These are phyloP conservation scores for Harringtonia aguacate DNA, from an alignment of 2,329 filamentous ascomycete species.

Conservation along the genomic window DNA sequence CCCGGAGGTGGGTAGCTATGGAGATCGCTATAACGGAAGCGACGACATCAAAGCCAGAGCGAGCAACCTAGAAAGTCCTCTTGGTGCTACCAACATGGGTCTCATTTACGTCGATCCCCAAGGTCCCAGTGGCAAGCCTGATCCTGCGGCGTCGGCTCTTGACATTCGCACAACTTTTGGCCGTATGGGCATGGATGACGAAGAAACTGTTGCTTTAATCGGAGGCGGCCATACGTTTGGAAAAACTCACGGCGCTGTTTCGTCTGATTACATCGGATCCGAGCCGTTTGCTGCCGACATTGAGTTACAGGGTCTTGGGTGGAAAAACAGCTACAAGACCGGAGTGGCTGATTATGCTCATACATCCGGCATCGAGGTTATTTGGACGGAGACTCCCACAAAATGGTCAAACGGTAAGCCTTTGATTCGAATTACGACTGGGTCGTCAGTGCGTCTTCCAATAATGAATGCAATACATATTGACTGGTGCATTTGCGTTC, in stretches of 20 bases:
- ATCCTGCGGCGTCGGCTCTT: slow-evolving; percentile 55
- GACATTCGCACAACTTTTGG: slow-evolving; percentile 70
- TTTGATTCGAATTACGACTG: not conserved
- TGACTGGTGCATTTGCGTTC: not conserved
- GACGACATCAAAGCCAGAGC: not conserved
- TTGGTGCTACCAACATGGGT: slow-evolving; percentile 62
- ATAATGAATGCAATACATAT: not conserved
- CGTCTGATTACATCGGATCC: slow-evolving; percentile 51
- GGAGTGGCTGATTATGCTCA: slow-evolving; percentile 65
- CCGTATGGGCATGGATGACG: slow-evolving; percentile 76
- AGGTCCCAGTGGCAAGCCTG: slow-evolving; percentile 61
- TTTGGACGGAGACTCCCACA: slow-evolving; percentile 65
- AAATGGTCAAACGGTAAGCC: slow-evolving; percentile 55
- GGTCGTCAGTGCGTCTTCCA: not conserved
- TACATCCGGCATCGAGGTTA: slow-evolving; percentile 69
- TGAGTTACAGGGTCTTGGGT: slow-evolving; percentile 61
- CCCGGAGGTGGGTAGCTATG: slow-evolving; percentile 33
- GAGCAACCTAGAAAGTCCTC: slow-evolving; percentile 44
- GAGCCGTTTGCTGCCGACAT: slow-evolving; percentile 57
- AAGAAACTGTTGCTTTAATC: slow-evolving; percentile 72
- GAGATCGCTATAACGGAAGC: slow-evolving; percentile 2
- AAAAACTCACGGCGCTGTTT: slow-evolving; percentile 68
- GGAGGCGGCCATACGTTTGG: slow-evolving; percentile 70
- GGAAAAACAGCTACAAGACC: slow-evolving; percentile 51
- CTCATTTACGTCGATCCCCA: slow-evolving; percentile 77